Conservation (phyloP, 116 monocot genomes). For the Dioscorea cayenensis region DNA sequence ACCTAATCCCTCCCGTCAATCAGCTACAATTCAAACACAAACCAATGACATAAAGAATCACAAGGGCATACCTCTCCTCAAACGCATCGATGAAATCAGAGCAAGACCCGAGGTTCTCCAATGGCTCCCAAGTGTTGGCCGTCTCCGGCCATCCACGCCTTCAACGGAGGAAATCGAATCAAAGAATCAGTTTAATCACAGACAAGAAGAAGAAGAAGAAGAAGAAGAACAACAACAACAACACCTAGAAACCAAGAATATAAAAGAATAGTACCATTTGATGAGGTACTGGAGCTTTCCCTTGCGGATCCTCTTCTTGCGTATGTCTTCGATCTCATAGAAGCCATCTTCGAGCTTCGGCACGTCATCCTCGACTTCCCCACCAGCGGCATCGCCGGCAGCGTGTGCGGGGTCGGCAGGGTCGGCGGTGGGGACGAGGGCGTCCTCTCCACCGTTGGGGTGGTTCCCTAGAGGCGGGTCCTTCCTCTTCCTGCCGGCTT, state of each 20-base stretch:
- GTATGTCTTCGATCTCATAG: conserved; percentile 87
- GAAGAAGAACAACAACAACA: not conserved
- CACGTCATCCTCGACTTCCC: conserved; percentile 13
- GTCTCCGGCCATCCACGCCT: conserved; percentile 95
- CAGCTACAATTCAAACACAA: not conserved
- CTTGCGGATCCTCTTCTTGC: conserved; percentile 74
- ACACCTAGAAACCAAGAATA: not conserved
- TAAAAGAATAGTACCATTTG: conserved; percentile 53
- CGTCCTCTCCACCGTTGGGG: no score
- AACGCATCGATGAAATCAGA: conserved; percentile 69
- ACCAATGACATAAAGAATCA: not conserved
- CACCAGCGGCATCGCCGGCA: not conserved
- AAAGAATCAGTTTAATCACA: not conserved
- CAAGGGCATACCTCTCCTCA: conserved; percentile 37
- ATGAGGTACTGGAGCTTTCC: conserved; percentile 82
- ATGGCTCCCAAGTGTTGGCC: conserved; percentile 93
- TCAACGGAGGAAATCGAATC: not conserved
- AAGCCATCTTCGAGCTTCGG: conserved; percentile 74
- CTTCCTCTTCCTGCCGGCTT: conserved; percentile 10
- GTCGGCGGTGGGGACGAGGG: no score
- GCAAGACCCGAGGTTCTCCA: conserved; percentile 58
- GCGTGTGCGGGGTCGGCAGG: not conserved
- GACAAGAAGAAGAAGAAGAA: not conserved
- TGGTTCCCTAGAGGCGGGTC: conserved; percentile 1
- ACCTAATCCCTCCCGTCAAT: not conserved